Base-by-base conservation (phyloP, 2,329 filamentous ascomycete species). In the Venturia nashicola region DNA sequence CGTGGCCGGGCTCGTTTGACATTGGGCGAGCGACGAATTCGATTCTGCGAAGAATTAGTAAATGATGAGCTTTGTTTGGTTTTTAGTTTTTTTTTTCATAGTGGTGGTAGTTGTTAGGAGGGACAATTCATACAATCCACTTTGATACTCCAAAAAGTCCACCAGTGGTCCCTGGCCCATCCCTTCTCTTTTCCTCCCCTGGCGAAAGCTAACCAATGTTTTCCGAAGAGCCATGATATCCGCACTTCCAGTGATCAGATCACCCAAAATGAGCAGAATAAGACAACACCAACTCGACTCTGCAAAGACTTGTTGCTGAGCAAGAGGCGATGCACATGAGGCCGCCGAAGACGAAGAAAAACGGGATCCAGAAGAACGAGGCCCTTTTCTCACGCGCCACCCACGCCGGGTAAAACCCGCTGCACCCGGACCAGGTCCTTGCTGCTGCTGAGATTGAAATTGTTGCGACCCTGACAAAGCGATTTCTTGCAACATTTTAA, bases 161-260 rank as follows among this genome's bases (percentile, higher is more conserved):
- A 57, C 51, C 27, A 57, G 14, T 12, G 51, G 27, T 20, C 27
- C 32, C 5, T 36, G 9, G 3, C 32, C 32, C 51, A 57, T 9
- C 32, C 51, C 32, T 5, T 57, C 51, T 20, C 14, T 57, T 18
- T 57, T 57, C 51, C 51, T 57, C 1, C 51, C 51, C 51, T 34
- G 32, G 1, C 51, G 40, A 32, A 62, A 62, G 39, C 40, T 46
- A 11, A 39, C 43, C 44, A 62, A 51, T 16, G 44, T 44, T 23
- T 36, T 44, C 6, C 44, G 12, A 16, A 51, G n/a, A 39, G 60
- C 44, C 60, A 62, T 39, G 18, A 62, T 62, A 62, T 77, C 76
- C 23, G 70, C 70, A 3, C 75, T 74, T 0, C 75, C 76, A 0
- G 75, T 77, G 7, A 77, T 76, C 0, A 76, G 77, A 16, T 78